Percentiles rank a stretch among this genome's conserved stretches.
phyloP scores from a whole-genome alignment of 306 rosid genomes.

The apple (Malus domestica) region ASM211411v1 NC_041805.1:3325501-3326000 shows the following conservation, averaged over 20 bases:
- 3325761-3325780: conserved; percentile 58
- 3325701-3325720: not conserved
- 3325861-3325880: not conserved
- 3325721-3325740: not conserved
- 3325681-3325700: not conserved
- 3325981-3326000: not conserved
- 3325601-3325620: conserved; percentile 73
- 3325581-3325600: conserved; percentile 70
- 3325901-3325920: not conserved
- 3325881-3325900: not conserved
- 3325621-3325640: conserved; percentile 47
- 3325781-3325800: conserved; percentile 70
- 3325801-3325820: conserved; percentile 51
- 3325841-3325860: not conserved
- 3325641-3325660: conserved; percentile 92
- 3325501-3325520: not conserved
- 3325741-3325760: conserved; percentile 6
- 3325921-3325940: conserved; percentile 72
- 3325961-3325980: conserved; percentile 38
- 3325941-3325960: conserved; percentile 74
- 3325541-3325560: not conserved
- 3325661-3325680: not conserved
- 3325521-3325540: too few relatives aligned
- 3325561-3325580: conserved; percentile 14
- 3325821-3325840: conserved; percentile 47